A percentile compares a stretch with the other conserved stretches of the same genome.
These are phyloP conservation scores for Rhodotorula kratochvilovae DNA, from an alignment of 768 basidiomycete species.

Conservation along the genomic window DNA sequence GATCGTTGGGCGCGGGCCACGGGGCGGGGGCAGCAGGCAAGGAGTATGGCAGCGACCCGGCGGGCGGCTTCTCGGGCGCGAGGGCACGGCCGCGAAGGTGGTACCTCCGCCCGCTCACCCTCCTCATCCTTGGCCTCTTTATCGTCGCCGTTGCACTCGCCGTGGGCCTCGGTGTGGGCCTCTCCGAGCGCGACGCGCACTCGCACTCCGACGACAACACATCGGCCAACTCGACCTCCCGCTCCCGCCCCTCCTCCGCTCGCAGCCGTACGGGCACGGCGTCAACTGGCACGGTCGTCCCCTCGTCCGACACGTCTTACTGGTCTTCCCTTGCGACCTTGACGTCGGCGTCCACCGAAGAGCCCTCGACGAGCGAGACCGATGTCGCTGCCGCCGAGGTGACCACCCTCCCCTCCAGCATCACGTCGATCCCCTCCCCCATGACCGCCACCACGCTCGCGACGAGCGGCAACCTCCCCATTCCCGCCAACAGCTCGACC, in stretches of 20 bases:
- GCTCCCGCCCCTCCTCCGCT: not conserved
- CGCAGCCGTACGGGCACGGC: not conserved
- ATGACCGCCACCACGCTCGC: conserved; percentile 13
- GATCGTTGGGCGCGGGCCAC: not conserved
- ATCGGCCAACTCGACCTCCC: not conserved
- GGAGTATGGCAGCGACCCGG: not conserved
- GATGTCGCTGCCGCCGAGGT: not conserved
- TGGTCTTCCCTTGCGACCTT: conserved; percentile 6
- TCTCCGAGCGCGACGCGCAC: not conserved
- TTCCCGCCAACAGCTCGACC: conserved; percentile 21
- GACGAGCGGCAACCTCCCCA: conserved; percentile 30
- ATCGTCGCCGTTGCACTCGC: conserved; percentile 32
- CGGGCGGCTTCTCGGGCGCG: conserved; percentile 14
- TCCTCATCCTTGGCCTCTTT: conserved; percentile 14
- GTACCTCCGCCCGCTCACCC: conserved; percentile 30
- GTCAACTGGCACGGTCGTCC: conserved; percentile 20
- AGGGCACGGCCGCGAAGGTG: conserved; percentile 18
- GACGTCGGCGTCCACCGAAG: not conserved
- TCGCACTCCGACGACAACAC: not conserved
- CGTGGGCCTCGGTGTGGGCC: conserved; percentile 34
- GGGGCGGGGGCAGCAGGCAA: not conserved
- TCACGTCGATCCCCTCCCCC: conserved; percentile 6
- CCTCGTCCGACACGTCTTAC: conserved; percentile 19
- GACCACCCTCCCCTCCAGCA: not conserved
- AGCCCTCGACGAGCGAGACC: not conserved